Evolutionary conservation across 2,329 filamentous ascomycete species (phyloP).

Genomic region (Alternaria metachromatica): DNA sequence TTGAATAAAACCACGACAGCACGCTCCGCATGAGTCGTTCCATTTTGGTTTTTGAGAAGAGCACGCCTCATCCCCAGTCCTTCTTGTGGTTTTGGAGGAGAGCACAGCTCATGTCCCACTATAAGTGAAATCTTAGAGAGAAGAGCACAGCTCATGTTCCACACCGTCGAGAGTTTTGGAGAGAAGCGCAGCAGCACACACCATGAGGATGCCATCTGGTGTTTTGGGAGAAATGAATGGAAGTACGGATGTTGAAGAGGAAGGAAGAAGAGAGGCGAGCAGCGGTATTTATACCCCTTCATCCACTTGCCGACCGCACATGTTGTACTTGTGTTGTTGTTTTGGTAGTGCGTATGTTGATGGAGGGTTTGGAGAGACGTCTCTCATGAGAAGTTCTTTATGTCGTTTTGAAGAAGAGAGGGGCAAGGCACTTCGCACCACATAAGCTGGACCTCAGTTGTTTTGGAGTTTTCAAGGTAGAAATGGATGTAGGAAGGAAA

Average conservation of each 20-base stretch:
- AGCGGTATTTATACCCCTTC: background rate
- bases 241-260: background rate
- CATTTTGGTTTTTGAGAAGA: background rate
- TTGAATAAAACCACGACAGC: background rate
- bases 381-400: no score
- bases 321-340: no score
- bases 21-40: no score
- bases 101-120: background rate
- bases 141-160: background rate
- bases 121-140: background rate
- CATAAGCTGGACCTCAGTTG: no score
- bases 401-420: no score
- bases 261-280: background rate
- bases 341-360: background rate
- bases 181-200: background rate
- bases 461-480: no score
- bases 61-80: background rate
- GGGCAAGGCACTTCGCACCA: no score
- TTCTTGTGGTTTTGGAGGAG: background rate
- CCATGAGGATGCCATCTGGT: rapidly evolving
- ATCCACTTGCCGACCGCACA: background rate
- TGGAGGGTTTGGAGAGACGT: background rate
- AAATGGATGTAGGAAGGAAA: background rate
- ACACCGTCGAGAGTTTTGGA: background rate
- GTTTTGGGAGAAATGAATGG: rapidly evolving